Conservation (phyloP, 495 filamentous ascomycete genomes). For the Penicillium subrubescens region DNA sequence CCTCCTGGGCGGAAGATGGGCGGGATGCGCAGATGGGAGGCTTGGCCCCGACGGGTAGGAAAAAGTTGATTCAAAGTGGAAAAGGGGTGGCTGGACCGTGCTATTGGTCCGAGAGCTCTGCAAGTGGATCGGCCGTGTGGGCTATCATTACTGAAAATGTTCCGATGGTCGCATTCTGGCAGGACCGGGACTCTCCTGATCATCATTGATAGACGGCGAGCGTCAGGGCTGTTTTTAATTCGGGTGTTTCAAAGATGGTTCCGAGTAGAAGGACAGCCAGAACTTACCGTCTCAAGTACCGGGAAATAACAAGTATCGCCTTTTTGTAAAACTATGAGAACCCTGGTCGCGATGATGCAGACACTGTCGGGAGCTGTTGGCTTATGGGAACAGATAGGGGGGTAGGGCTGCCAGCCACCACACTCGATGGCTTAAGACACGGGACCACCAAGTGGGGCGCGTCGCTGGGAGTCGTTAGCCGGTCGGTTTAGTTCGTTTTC, state of each 20-base stretch:
- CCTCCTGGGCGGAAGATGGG: constrained; percentile 13
- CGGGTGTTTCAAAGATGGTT: constrained; percentile 2
- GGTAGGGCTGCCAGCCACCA: constrained; percentile 21
- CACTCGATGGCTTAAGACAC: constrained; percentile 24
- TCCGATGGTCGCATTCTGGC: constrained; percentile 23
- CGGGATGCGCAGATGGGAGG: constrained; percentile 21
- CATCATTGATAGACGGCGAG: background rate
- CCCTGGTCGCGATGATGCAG: constrained; percentile 1
- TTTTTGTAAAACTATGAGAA: background rate
- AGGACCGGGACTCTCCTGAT: constrained; percentile 14
- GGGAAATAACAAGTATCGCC: background rate
- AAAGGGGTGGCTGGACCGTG: constrained; percentile 24
- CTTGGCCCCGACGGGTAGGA: constrained; percentile 22
- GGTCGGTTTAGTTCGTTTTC: background rate
- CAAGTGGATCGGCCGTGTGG: constrained; percentile 22
- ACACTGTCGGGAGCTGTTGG: constrained; percentile 2
- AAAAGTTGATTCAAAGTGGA: background rate
- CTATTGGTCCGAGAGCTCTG: constrained; percentile 11
- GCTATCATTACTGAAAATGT: constrained; percentile 36
- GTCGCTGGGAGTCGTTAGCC: background rate
- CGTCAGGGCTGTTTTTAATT: background rate
- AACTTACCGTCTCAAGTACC: background rate
- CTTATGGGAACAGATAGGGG: constrained; percentile 4
- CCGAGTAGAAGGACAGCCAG: background rate
- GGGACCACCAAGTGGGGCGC: constrained; percentile 26